These are phyloP conservation scores for Kwoniella botswanensis DNA, from an alignment of 768 basidiomycete genomes.

Conservation along the genomic window DNA sequence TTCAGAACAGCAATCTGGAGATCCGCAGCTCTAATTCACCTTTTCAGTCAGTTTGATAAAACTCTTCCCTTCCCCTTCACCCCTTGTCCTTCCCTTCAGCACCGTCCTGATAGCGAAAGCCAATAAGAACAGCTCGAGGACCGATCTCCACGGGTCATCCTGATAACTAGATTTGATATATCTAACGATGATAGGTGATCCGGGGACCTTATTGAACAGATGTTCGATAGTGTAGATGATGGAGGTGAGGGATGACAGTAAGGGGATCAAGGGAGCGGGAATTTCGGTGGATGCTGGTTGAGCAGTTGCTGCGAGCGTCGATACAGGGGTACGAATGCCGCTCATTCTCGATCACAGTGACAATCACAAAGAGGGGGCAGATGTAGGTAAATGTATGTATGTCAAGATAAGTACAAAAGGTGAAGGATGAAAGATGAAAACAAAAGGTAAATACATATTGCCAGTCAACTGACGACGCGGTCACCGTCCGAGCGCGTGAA, in stretches of 20 bases:
- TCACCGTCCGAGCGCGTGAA: neutral
- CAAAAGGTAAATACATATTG: too few relatives aligned
- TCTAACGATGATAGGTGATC: slow-evolving; percentile 64
- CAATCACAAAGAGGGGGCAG: neutral
- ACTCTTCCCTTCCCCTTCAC: slow-evolving; percentile 80
- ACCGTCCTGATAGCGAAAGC: slow-evolving; percentile 87
- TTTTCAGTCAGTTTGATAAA: slow-evolving; percentile 91
- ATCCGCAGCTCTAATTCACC: slow-evolving; percentile 61
- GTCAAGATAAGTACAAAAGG: neutral
- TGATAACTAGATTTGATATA: slow-evolving; percentile 90
- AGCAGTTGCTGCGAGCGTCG: slow-evolving; percentile 2
- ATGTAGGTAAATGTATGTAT: neutral
- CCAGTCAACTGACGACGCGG: too few relatives aligned
- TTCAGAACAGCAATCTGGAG: neutral
- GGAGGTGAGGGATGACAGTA: slow-evolving; percentile 71
- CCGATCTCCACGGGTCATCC: slow-evolving; percentile 89
- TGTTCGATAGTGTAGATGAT: slow-evolving; percentile 68
- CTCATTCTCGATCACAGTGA: neutral
- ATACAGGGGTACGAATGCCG: neutral
- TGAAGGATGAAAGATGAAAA: neutral
- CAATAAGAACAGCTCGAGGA: slow-evolving; percentile 85
- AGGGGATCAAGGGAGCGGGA: slow-evolving; percentile 56
- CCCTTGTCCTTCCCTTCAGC: slow-evolving; percentile 84
- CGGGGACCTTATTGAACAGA: slow-evolving; percentile 64
- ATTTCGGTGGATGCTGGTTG: slow-evolving; percentile 36